These are phyloP conservation scores for Fusarium cicatricum DNA, from an alignment of 2,329 filamentous ascomycete species.

Conservation along the genomic window DNA sequence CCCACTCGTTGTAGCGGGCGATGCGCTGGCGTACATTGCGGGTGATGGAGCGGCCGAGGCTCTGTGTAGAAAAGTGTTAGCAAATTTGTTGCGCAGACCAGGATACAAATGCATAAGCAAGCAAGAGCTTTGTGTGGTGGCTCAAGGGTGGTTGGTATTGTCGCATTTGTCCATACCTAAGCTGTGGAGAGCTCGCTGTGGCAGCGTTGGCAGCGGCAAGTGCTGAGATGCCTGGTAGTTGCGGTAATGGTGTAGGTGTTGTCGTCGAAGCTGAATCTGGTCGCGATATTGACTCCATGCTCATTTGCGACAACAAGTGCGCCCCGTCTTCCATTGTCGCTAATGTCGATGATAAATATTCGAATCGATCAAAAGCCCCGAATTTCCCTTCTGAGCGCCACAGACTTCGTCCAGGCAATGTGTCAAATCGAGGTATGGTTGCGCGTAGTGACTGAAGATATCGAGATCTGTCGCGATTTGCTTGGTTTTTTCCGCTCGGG, in stretches of 20 bases:
- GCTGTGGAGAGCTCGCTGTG: constrained; percentile 53
- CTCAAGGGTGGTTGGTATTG: neutral
- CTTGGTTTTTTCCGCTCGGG: too few species aligned
- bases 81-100: constrained; percentile 15
- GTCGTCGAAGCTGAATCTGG: constrained; percentile 59
- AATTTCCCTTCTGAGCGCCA: neutral
- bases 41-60: constrained; percentile 32
- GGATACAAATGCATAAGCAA: neutral
- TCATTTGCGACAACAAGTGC: constrained; percentile 50
- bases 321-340: constrained; percentile 57
- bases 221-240: constrained; percentile 57
- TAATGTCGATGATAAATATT: constrained; percentile 2
- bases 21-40: constrained; percentile 43
- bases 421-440: neutral
- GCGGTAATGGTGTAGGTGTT: constrained; percentile 51
- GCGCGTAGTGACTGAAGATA: constrained; percentile 2
- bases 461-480: neutral
- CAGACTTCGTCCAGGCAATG: neutral
- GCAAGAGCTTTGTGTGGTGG: too few species aligned
- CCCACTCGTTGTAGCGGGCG: constrained; percentile 52
- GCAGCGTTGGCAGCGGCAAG: constrained; percentile 53
- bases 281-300: constrained; percentile 58
- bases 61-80: constrained; percentile 33
- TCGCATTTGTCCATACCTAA: constrained; percentile 52
- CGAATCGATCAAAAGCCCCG: neutral